These are phyloP conservation scores for Salix arbutifolia DNA, from an alignment of 345 rosid species.

Conservation along the genomic window DNA sequence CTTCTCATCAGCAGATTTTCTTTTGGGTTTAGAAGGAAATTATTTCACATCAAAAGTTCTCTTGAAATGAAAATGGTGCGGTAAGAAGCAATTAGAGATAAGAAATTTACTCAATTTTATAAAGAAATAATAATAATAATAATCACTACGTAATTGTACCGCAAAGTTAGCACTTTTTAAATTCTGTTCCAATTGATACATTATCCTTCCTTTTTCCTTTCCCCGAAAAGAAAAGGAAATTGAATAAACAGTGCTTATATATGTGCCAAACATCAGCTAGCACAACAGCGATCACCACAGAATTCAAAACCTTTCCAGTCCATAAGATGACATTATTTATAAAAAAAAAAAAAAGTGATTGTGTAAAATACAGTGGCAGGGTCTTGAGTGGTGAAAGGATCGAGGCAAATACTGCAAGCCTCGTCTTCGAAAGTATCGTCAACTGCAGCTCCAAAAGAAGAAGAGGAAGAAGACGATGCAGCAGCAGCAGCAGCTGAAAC, in stretches of 20 bases:
- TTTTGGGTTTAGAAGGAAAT: no score
- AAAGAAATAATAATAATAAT: background rate
- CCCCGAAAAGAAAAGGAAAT: background rate
- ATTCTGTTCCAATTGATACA: background rate
- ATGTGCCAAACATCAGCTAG: background rate
- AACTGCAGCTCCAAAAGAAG: slow-evolving; percentile 16
- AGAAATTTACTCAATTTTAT: background rate
- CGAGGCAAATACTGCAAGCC: slow-evolving; percentile 87
- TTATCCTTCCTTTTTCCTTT: background rate
- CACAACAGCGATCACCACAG: background rate
- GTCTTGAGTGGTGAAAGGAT: slow-evolving; percentile 56
- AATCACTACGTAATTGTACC: background rate
- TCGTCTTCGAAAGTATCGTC: slow-evolving; percentile 63
- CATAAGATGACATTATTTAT: no score
- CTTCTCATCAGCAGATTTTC: background rate
- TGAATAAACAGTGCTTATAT: background rate
- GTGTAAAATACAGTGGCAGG: slow-evolving; percentile 55
- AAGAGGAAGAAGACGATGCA: slow-evolving; percentile 16
- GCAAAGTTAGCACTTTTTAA: background rate
- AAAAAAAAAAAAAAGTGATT: background rate
- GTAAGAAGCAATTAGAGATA: background rate
- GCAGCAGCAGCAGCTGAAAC: background rate
- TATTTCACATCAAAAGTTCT: background rate
- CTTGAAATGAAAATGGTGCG: background rate
- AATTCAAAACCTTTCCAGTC: background rate